A percentile compares a stretch with the other conserved stretches of the same genome.
Evolutionary conservation across 2,329 filamentous ascomycete species (phyloP).

Genomic region (Penicillium polonicum): DNA sequence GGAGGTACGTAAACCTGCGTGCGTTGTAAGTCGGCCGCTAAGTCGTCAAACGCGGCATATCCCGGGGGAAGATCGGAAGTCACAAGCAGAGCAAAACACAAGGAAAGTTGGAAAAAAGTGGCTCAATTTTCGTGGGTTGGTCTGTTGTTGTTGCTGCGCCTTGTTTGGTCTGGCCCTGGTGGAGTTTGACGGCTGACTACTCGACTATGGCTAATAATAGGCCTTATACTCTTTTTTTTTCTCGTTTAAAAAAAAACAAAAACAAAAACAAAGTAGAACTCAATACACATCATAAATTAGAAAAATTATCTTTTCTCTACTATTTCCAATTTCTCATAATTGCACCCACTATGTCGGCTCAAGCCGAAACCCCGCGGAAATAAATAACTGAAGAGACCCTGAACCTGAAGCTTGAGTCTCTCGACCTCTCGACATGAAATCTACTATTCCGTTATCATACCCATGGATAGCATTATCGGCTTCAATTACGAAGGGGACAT

Average conservation of each 20-base stretch:
- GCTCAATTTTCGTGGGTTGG: constrained; percentile 6
- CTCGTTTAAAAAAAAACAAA: not conserved
- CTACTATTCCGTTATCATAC: not conserved
- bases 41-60: constrained; percentile 3
- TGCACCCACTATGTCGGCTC: not conserved
- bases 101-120: constrained; percentile 4
- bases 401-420: not conserved
- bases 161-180: constrained; percentile 25
- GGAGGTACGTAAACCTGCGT: constrained; percentile 1
- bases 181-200: constrained; percentile 19
- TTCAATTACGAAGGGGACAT: not conserved
- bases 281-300: not conserved
- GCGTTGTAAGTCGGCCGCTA: constrained; percentile 2
- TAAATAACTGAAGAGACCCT: not conserved
- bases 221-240: not conserved
- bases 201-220: constrained; percentile 12
- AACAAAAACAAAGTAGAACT: too few species aligned
- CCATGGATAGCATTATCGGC: not conserved
- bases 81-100: constrained; percentile 10
- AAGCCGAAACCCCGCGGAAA: not conserved
- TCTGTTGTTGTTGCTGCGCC: constrained; percentile 22
- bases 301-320: not conserved
- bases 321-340: not conserved
- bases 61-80: constrained; percentile 4
- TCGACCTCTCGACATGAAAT: too few species aligned